Percentiles rank a stretch among this genome's conserved stretches.
Conservation (phyloP, 345 rosid species). For the Raphanus raphanistrum region DNA sequence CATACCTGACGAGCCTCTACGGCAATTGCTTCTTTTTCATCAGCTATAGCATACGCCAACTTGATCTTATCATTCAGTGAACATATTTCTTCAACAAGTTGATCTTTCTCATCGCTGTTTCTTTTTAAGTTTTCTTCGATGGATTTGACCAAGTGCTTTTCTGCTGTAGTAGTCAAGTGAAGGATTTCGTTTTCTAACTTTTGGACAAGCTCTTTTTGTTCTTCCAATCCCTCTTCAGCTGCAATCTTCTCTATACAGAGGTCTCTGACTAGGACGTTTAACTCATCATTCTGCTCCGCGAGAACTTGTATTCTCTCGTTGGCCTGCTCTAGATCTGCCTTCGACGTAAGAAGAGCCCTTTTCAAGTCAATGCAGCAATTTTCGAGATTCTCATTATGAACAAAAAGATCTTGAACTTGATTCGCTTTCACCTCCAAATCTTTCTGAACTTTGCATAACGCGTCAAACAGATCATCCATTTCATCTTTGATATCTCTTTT, state of each 20-base stretch:
- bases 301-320: constrained; percentile 54
- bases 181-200: constrained; percentile 80
- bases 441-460: constrained; percentile 51
- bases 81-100: constrained; percentile 58
- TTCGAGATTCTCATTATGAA: constrained; percentile 58
- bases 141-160: constrained; percentile 49
- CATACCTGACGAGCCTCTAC: constrained; percentile 80
- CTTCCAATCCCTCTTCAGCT: constrained; percentile 71
- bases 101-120: constrained; percentile 54
- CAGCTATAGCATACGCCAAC: constrained; percentile 67
- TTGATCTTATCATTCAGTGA: constrained; percentile 63
- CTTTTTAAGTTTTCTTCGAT: constrained; percentile 55
- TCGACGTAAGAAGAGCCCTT: constrained; percentile 51
- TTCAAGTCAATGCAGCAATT: constrained; percentile 49
- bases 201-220: constrained; percentile 65
- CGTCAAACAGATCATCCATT: constrained; percentile 55
- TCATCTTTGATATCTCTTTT: constrained; percentile 70
- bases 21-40: constrained; percentile 86
- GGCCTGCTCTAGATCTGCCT: constrained; percentile 57
- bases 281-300: constrained; percentile 68
- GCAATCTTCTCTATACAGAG: constrained; percentile 60
- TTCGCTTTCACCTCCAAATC: constrained; percentile 66
- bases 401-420: constrained; percentile 57
- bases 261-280: constrained; percentile 61
- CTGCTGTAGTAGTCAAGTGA: constrained; percentile 55